These are phyloP conservation scores for Staphylotrichum longicolle DNA, from an alignment of 495 filamentous ascomycete genomes.

Conservation along the genomic window DNA sequence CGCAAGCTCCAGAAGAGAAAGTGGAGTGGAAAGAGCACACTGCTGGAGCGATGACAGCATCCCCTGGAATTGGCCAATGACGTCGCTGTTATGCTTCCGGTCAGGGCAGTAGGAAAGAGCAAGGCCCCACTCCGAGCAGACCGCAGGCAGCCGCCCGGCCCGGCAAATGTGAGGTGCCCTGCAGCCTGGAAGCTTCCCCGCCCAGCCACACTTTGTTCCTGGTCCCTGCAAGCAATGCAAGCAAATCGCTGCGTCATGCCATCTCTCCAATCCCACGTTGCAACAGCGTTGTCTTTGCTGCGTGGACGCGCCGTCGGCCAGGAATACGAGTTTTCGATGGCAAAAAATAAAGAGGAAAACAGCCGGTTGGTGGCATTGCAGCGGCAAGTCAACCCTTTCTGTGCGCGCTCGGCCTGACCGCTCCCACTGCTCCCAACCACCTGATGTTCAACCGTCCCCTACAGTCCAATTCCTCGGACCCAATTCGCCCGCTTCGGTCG, in stretches of 20 bases:
- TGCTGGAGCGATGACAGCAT: background rate
- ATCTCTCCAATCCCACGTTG: slow-evolving; percentile 4
- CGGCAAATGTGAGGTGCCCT: background rate
- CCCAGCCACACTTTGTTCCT: background rate
- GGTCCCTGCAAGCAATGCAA: background rate
- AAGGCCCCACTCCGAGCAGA: background rate
- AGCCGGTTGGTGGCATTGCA: slow-evolving; percentile 4
- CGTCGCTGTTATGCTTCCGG: background rate
- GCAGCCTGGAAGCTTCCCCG: background rate
- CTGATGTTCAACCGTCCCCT: background rate
- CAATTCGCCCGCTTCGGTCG: slow-evolving; percentile 9
- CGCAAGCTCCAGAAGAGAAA: background rate
- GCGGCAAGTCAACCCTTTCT: background rate
- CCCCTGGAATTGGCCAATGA: background rate
- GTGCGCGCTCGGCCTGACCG: background rate
- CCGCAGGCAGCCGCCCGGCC: slow-evolving; percentile 1
- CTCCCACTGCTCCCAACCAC: background rate
- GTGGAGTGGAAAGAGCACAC: background rate
- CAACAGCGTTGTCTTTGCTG: slow-evolving; percentile 4
- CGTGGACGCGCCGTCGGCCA: slow-evolving; percentile 2
- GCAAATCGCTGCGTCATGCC: background rate
- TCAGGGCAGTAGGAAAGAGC: slow-evolving; percentile 13
- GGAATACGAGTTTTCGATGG: slow-evolving; percentile 4
- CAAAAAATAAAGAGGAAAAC: background rate
- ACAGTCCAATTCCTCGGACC: background rate